Evolutionary conservation across 2,329 filamentous ascomycete species (phyloP).

Genomic region (Penicillium sp.): DNA sequence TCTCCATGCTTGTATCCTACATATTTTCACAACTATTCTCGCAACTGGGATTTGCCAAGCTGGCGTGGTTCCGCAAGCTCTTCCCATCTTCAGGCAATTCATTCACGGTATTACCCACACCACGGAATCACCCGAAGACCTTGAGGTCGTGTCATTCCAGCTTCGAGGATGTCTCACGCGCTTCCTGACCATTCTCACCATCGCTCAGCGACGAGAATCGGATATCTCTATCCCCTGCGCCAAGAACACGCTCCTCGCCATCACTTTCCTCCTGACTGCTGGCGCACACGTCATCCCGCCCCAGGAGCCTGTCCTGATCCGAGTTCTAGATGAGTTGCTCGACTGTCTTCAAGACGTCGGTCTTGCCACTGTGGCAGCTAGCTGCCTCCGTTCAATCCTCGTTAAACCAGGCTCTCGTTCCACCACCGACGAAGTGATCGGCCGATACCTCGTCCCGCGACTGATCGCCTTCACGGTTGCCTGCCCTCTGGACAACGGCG

Average conservation of each 20-base stretch:
- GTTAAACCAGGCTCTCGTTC: constrained; percentile 62
- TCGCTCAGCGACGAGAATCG: constrained; percentile 53
- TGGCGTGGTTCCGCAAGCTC: constrained; percentile 80
- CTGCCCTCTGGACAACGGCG: constrained; percentile 56
- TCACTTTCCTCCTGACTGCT: constrained; percentile 83
- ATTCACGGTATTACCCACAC: constrained; percentile 67
- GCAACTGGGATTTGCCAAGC: constrained; percentile 84
- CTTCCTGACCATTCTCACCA: constrained; percentile 69
- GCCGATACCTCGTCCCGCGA: constrained; percentile 71
- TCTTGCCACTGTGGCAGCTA: constrained; percentile 78
- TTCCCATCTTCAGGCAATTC: constrained; percentile 91
- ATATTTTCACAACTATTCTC: constrained; percentile 92
- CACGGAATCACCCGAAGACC: constrained; percentile 32
- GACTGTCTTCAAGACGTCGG: constrained; percentile 70
- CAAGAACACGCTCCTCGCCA: constrained; percentile 86
- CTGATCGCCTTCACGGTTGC: constrained; percentile 71
- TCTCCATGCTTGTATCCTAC: constrained; percentile 91
- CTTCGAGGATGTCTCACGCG: constrained; percentile 78
- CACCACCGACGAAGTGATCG: constrained; percentile 69
- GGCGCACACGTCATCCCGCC: constrained; percentile 71
- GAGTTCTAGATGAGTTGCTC: constrained; percentile 75
- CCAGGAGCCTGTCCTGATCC: constrained; percentile 70
- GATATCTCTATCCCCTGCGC: constrained; percentile 81
- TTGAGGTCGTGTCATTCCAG: constrained; percentile 62
- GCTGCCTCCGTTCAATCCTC: constrained; percentile 82